Base-by-base conservation (phyloP, 2,329 filamentous ascomycete species). In the Coniella lustricola region DNA sequence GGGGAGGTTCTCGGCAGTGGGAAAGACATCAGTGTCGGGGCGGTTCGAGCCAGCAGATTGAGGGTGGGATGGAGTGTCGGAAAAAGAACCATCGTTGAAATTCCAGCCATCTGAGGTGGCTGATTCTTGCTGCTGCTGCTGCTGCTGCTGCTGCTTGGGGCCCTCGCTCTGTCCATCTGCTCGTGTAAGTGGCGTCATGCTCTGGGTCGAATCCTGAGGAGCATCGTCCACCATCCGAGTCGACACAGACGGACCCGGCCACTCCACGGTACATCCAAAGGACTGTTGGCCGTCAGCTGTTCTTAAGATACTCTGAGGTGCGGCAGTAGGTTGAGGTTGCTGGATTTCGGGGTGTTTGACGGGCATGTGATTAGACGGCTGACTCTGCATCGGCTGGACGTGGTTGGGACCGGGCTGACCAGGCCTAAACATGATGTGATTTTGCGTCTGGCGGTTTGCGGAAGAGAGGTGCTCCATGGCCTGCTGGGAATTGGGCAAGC, bases 1-100 rank as follows among this genome's bases (percentile, higher is more conserved):
- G 31, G 87, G 79, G 8, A 85, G 73, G 53, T 85, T 85, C 49
- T 89, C 89, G 37, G 90, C 86, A 39, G 81, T 83, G 1, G 91
- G 90, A 54, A 97, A 97, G 4, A 80, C 77, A 64, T 96, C 91
- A 0, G 84, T 93, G 61, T 96, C 91, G 1, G 89, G 90, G 53
- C 90, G 82, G 67, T 65, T 84, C 55, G 60, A 72, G 29, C 65
- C 67, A 10, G 73, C 63, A 47, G 75, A 74, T 44, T 73, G 70
- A 2, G 71, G 60, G 46, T 68, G 68, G 4, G 64, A 57, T 25
- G 69, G 62, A 12, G 77, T 68, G 35, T 87, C 84, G 0, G 78
- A 68, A 45, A 82, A 79, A n/a, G 75, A 72, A 8, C 81, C 76
- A 50, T 96, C 90, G 46, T 91, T 88, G 57, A 98, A 98, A 60